Evolutionary conservation across 192 early-diverging fungal genomes (phyloP).

Genomic region (Coemansia sp.): DNA sequence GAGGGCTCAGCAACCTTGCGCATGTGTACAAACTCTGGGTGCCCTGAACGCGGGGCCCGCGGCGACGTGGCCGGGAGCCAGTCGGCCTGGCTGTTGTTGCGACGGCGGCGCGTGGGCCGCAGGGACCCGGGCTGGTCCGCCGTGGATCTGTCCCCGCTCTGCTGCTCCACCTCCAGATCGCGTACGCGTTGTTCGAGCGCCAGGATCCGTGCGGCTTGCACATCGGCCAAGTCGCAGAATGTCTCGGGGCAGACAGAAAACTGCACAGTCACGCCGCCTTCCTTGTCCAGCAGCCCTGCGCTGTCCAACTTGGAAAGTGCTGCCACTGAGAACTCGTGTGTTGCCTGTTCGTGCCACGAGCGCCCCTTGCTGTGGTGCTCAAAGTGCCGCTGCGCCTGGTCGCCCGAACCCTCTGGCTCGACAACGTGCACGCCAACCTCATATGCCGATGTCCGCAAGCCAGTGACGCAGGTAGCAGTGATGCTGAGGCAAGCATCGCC

Average conservation of each 20-base stretch:
- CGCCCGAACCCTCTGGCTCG: conserved; percentile 20
- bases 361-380: neutral
- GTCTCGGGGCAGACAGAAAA: conserved; percentile 24
- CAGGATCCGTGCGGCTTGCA: conserved; percentile 20
- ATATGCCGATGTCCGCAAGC: neutral
- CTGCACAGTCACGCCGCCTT: conserved; percentile 13
- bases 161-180: conserved; percentile 13
- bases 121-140: neutral
- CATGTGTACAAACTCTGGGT: no score
- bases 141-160: conserved; percentile 3
- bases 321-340: conserved; percentile 24
- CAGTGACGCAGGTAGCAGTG: conserved; percentile 16
- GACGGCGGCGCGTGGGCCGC: no score
- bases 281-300: conserved; percentile 3
- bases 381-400: conserved; percentile 8
- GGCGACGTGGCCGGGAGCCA: no score
- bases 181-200: conserved; percentile 24
- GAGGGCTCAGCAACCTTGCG: no score
- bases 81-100: no score
- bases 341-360: conserved; percentile 1
- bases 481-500: conserved; percentile 31
- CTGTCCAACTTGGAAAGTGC: conserved; percentile 14
- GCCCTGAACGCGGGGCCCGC: no score
- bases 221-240: conserved; percentile 16
- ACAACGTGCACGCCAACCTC: conserved; percentile 12